phyloP scores from a whole-genome alignment of 2,329 filamentous ascomycete genomes.

The Aspergillus sp. region DNA sequence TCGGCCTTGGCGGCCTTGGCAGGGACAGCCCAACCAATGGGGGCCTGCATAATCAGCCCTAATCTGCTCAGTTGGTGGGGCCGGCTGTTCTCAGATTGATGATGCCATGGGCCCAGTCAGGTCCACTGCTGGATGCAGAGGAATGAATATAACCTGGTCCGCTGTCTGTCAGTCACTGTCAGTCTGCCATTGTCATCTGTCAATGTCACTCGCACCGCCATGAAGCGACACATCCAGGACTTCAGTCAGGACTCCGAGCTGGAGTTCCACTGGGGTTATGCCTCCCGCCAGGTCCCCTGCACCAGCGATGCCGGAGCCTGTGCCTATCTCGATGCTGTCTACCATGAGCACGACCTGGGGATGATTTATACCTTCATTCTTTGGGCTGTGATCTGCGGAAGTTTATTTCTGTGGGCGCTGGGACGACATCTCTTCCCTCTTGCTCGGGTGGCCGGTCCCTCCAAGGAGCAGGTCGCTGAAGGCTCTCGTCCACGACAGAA shows the following conservation, averaged over 20 bases:
- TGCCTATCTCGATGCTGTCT: slow-evolving; percentile 58
- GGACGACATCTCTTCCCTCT: slow-evolving; percentile 18
- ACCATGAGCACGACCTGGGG: slow-evolving; percentile 53
- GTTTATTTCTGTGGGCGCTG: slow-evolving; percentile 47
- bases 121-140: background rate
- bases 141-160: background rate
- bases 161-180: background rate
- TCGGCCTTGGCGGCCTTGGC: background rate
- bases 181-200: background rate
- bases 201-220: background rate
- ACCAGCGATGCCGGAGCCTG: slow-evolving; percentile 59
- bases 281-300: slow-evolving; percentile 55
- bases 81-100: background rate
- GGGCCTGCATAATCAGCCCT: background rate
- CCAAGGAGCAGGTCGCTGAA: slow-evolving; percentile 16
- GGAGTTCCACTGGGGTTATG: slow-evolving; percentile 59
- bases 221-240: slow-evolving; percentile 48
- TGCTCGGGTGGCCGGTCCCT: background rate
- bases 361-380: slow-evolving; percentile 59
- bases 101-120: background rate
- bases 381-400: slow-evolving; percentile 54
- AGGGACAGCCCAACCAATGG: background rate
- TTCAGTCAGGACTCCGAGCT: slow-evolving; percentile 36
- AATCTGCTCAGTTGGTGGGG: background rate
- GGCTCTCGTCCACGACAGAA: slow-evolving; percentile 23